Base-by-base conservation (phyloP, 768 basidiomycete species). In the Pisolithus marmoratus region DNA sequence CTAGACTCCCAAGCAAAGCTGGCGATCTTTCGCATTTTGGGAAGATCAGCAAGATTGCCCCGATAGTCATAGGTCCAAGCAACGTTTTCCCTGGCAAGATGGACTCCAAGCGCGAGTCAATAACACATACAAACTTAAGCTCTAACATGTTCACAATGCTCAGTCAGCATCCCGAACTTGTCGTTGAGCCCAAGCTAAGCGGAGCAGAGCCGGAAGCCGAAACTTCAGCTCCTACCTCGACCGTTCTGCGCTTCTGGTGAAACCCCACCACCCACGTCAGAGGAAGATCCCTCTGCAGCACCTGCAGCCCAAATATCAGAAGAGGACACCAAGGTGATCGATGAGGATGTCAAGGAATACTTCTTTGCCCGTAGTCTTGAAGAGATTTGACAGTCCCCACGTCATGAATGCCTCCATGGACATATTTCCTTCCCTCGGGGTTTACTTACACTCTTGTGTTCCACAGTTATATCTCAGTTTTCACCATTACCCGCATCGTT, bases 101-200 rank as follows among this genome's bases (percentile, higher is more conserved):
- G 67, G 79, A 79, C 17, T 66, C 56, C 59, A 85, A 87, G 67
- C 78, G 85, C 7, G 84, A 87, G 57, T 79, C 90, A 3, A 68
- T 95, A 9, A 87, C 90, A 8, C 82, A 90, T 44, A 82, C 84
- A n/a, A 82, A 75, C 59, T 94, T 91, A 38, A 82, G 70, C 52
- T 80, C 82, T 46, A 93, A 94, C 69, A 93, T 92, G 85, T 93
- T 92, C 72, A 85, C 84, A 20, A 85, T 89, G 82, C 83, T 93
- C 48, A 81, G 79, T 57, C 81, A 84, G 64, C 75, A 74, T 54
- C 58, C 77, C 8, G 84, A 85, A 57, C 76, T 80, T 36, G 71
- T 74, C 0, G 70, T 73, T 5, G 87, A 87, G 23, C 65, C 70
- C 5, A 87, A 85, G 68, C 66, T 82, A 64, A 81, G 66, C 56